Percentiles rank a stretch among this genome's conserved stretches.
phyloP scores from a whole-genome alignment of 805 yeast genomes.

The Clavispora vitiphila region DNA sequence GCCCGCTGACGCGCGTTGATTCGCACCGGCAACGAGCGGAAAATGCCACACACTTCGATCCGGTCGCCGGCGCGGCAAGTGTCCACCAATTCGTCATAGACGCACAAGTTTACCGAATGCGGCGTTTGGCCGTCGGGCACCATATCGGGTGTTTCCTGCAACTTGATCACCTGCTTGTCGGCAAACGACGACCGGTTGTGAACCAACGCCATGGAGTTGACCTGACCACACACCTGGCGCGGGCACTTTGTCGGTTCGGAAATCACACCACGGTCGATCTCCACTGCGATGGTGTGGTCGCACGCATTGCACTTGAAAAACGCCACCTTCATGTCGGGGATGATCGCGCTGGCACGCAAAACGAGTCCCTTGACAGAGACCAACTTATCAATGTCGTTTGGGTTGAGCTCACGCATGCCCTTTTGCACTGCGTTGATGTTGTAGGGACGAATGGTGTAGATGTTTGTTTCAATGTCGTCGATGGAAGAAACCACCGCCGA shows the following conservation, averaged over 20 bases:
- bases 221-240: conserved; percentile 75
- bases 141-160: conserved; percentile 93
- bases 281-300: conserved; percentile 86
- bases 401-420: conserved; percentile 92
- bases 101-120: conserved; percentile 89
- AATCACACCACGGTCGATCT: conserved; percentile 90
- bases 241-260: conserved; percentile 93
- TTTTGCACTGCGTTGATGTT: conserved; percentile 61
- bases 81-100: conserved; percentile 93
- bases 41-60: conserved; percentile 91
- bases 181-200: conserved; percentile 93
- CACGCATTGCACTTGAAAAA: conserved; percentile 94
- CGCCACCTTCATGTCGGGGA: conserved; percentile 97
- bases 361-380: conserved; percentile 90
- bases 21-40: conserved; percentile 87
- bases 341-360: conserved; percentile 80
- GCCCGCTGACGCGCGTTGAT: conserved; percentile 82
- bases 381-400: conserved; percentile 89
- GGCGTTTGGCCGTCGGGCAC: conserved; percentile 99
- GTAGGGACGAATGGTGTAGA: conserved; percentile 86
- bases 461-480: conserved; percentile 73
- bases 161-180: conserved; percentile 88
- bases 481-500: conserved; percentile 22
- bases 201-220: conserved; percentile 81
- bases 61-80: conserved; percentile 95